Percentiles rank a stretch among this genome's conserved stretches.
phyloP scores from a whole-genome alignment of 2,329 filamentous ascomycete genomes.

The Verticillium klebahnii region DNA sequence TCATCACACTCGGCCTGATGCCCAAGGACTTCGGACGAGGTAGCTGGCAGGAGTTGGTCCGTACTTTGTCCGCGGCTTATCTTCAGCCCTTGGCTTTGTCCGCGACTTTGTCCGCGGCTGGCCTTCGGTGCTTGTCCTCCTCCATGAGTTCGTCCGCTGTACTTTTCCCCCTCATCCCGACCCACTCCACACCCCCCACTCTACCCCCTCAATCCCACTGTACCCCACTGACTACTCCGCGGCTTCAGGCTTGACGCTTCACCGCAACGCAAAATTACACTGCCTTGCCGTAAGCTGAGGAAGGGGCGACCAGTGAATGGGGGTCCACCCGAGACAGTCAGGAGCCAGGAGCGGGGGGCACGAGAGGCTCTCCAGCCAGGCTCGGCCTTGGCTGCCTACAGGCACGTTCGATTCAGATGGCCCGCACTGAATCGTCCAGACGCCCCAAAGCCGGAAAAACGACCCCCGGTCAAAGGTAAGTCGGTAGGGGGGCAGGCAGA shows the following conservation, averaged over 20 bases:
- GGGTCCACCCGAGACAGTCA: too few species aligned
- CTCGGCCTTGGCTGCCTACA: too few species aligned
- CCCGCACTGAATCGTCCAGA: too few species aligned
- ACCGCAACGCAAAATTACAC: neutral
- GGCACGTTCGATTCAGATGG: too few species aligned
- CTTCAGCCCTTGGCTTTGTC: neutral
- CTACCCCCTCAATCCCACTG: neutral
- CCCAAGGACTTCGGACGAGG: neutral
- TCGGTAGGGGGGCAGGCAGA: neutral
- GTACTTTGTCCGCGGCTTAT: too few species aligned
- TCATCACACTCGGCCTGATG: neutral
- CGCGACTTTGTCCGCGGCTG: neutral
- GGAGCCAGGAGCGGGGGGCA: too few species aligned
- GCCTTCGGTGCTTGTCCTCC: neutral
- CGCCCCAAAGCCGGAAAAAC: too few species aligned
- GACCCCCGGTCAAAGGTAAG: too few species aligned
- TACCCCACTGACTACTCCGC: neutral
- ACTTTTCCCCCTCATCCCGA: neutral
- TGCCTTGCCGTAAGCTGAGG: too few species aligned
- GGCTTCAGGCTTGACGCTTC: neutral
- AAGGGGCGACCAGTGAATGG: too few species aligned
- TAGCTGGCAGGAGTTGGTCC: too few species aligned
- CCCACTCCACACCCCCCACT: neutral
- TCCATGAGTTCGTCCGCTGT: neutral
- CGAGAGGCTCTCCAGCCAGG: too few species aligned